These are phyloP conservation scores for Ustilaginoidea virens DNA, from an alignment of 2,329 filamentous ascomycete genomes.

Conservation along the genomic window DNA sequence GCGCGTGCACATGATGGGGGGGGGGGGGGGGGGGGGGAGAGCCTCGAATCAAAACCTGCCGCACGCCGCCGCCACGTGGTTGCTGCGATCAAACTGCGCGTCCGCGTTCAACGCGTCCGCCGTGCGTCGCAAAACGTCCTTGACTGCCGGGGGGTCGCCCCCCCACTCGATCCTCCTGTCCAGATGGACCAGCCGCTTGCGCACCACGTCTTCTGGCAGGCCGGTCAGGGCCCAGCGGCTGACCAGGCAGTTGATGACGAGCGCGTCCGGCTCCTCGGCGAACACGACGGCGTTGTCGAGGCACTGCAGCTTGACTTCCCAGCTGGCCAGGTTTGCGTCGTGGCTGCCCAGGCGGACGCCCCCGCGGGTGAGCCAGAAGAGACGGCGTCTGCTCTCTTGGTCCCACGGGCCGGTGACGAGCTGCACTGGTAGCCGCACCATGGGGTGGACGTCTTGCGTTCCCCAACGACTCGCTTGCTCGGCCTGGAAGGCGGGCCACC, in stretches of 20 bases:
- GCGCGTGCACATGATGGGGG: no score
- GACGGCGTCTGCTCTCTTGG: slow-evolving; percentile 20
- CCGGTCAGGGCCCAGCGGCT: slow-evolving; percentile 12
- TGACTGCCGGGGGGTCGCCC: slow-evolving; percentile 10
- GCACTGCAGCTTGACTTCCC: slow-evolving; percentile 25
- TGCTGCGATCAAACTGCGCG: no score
- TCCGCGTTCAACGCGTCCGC: slow-evolving; percentile 4
- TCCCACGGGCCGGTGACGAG: slow-evolving; percentile 28
- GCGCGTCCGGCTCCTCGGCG: slow-evolving; percentile 11
- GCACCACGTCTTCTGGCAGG: slow-evolving; percentile 15
- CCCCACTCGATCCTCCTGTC: slow-evolving; percentile 16
- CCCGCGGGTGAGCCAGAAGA: slow-evolving; percentile 30
- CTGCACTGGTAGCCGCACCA: slow-evolving; percentile 21
- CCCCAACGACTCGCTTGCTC: slow-evolving; percentile 11
- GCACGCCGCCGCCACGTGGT: no score
- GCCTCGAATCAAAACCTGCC: no score
- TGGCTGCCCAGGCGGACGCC: slow-evolving; percentile 18
- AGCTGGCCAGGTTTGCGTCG: slow-evolving; percentile 14
- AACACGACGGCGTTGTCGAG: slow-evolving; percentile 20
- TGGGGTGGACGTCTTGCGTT: slow-evolving; percentile 21
- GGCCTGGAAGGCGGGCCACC: slow-evolving; percentile 10
- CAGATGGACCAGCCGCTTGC: slow-evolving; percentile 11
- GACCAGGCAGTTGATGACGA: slow-evolving; percentile 17
- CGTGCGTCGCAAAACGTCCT: slow-evolving; percentile 11
- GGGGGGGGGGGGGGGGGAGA: no score